phyloP scores from a whole-genome alignment of 2,329 filamentous ascomycete species.

The Hysterium pulicare region DNA sequence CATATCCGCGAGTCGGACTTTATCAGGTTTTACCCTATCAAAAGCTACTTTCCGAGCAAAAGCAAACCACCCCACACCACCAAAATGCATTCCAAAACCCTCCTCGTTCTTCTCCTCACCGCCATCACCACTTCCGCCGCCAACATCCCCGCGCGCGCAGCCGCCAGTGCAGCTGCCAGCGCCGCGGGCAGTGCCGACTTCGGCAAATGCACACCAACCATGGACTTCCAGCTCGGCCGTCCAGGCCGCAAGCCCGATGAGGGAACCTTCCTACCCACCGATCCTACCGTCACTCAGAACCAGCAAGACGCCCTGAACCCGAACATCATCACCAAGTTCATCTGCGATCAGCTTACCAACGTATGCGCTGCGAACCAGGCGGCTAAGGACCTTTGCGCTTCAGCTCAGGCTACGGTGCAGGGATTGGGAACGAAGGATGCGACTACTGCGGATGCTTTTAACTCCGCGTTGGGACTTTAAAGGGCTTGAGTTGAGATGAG shows the following conservation, averaged over 20 bases:
- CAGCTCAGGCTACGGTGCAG: slow-evolving; percentile 53
- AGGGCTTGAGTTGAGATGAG: too few relatives aligned
- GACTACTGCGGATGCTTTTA: slow-evolving; percentile 41
- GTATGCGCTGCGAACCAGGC: slow-evolving; percentile 62
- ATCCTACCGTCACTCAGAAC: slow-evolving; percentile 58
- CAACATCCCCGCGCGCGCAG: too few relatives aligned
- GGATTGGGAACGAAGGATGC: slow-evolving; percentile 41
- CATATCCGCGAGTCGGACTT: too few relatives aligned
- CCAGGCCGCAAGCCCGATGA: slow-evolving; percentile 52
- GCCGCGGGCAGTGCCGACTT: slow-evolving; percentile 35
- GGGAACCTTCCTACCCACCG: slow-evolving; percentile 66
- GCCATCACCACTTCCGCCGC: too few relatives aligned
- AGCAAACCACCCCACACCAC: too few relatives aligned
- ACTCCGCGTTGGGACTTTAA: slow-evolving; percentile 36
- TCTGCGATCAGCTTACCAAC: slow-evolving; percentile 67
- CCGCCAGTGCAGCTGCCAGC: too few relatives aligned
- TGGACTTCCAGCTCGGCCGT: slow-evolving; percentile 59
- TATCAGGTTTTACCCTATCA: too few relatives aligned
- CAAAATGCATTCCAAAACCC: too few relatives aligned
- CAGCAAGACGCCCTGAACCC: slow-evolving; percentile 69
- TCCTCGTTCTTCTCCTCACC: too few relatives aligned
- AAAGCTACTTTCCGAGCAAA: too few relatives aligned
- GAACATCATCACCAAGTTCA: slow-evolving; percentile 70
- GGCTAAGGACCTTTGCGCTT: slow-evolving; percentile 52
- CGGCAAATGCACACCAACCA: slow-evolving; percentile 43